Evolutionary conservation across 306 rosid genomes (phyloP), one percentile per base, ranked within the genome.

Genomic region (Vachellia pachyceras): DNA sequence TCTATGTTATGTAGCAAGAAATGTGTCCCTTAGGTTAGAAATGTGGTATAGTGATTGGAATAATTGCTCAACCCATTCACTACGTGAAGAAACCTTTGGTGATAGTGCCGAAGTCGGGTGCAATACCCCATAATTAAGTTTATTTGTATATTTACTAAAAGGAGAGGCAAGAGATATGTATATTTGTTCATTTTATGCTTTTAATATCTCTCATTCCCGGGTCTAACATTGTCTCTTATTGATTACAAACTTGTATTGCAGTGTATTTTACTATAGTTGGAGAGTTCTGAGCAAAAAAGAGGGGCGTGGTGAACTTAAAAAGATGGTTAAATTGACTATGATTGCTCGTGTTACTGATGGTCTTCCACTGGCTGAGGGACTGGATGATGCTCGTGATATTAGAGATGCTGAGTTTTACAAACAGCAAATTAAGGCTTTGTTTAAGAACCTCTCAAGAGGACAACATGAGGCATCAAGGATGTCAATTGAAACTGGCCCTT

Each of bases 331-430:
- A 87, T 87, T 95, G 90, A 95, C 97, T 3, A 83, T 91, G 97
- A 91, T 95, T 85, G 99, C 99, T 61, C 99, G 99, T 75, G 94
- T 93, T 78, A 95, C 96, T 76, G 99, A 93, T 46, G 99, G 98
- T 76, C 99, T 95, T 88, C 98, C 97, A 10, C 86, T 91, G 40
- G 97, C 89, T 75, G 99, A 95, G 84, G 99, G 99, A 80, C 82
- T 95, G 80, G 98, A 95, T 87, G 99, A 95, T 72, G 94, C 92
- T 29, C 96, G 99, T 46, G 98, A 93, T 89, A 58, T 95, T 65
- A 84, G 77, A 79, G 98, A 95, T 79, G 82, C 87, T 2, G 98
- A 95, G 47, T 90, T 85, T 78, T 95, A 90, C 85, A 95, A 93
- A 83, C 98, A 93, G 81, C 99, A 95, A 93, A 96, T 89, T 85